A percentile compares a stretch with the other conserved stretches of the same genome.
phyloP scores from a whole-genome alignment of 2,329 filamentous ascomycete genomes.

The Pyrenophora tritici-repentis region DNA sequence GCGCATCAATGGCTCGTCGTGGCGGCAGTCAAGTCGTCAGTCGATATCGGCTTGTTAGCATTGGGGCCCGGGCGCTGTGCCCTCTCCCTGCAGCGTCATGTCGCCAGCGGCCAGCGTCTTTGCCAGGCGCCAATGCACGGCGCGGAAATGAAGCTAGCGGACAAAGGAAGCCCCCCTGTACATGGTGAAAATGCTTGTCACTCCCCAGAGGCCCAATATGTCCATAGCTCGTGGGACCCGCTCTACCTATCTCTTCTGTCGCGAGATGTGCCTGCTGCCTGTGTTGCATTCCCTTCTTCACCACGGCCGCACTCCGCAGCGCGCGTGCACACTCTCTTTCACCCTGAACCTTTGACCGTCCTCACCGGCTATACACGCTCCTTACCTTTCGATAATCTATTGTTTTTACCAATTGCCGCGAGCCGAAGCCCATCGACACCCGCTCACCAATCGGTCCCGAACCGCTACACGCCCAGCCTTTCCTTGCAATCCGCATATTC shows the following conservation, averaged over 20 bases:
- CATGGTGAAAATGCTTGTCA: slow-evolving; percentile 21
- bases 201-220: slow-evolving; percentile 22
- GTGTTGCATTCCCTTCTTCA: slow-evolving; percentile 24
- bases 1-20: not conserved
- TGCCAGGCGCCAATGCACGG: slow-evolving; percentile 22
- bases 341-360: not conserved
- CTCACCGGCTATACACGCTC: slow-evolving; percentile 29
- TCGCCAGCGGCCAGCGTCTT: slow-evolving; percentile 1
- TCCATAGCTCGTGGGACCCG: slow-evolving; percentile 20
- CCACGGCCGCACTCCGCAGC: slow-evolving; percentile 28
- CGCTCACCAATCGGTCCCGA: slow-evolving; percentile 1
- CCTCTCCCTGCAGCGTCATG: slow-evolving; percentile 8
- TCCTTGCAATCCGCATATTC: not conserved
- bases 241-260: slow-evolving; percentile 22
- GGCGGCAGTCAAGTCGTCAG: too few relatives aligned
- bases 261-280: slow-evolving; percentile 22
- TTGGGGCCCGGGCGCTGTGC: too few relatives aligned
- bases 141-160: slow-evolving; percentile 35
- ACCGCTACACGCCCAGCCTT: slow-evolving; percentile 5
- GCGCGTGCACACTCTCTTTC: slow-evolving; percentile 33
- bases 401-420: slow-evolving; percentile 25
- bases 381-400: slow-evolving; percentile 27
- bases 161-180: slow-evolving; percentile 21
- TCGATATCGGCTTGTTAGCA: not conserved
- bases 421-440: slow-evolving; percentile 8